A percentile compares a stretch with the other conserved stretches of the same genome.
These are phyloP conservation scores for Phytopythium sindhum DNA, from an alignment of 352 stramenopile species.

Conservation along the genomic window DNA sequence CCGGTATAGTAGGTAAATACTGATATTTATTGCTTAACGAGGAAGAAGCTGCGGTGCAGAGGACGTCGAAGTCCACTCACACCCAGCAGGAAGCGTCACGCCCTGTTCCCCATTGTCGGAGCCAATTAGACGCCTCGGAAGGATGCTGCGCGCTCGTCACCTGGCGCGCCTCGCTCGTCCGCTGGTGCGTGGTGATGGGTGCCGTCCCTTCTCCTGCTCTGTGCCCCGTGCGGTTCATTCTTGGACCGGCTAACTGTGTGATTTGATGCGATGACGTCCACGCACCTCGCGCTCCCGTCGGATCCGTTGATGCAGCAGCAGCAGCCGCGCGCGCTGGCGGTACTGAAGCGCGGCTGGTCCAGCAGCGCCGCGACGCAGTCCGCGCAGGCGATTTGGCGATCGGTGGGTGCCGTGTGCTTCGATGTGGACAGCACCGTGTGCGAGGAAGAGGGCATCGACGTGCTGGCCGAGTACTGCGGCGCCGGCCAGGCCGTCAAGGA, in stretches of 20 bases:
- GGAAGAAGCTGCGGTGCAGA: background rate
- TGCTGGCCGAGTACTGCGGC: slow-evolving; percentile 95
- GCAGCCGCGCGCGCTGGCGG: slow-evolving; percentile 12
- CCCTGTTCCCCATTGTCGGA: background rate
- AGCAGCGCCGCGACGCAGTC: slow-evolving; percentile 13
- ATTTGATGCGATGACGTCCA: slow-evolving; percentile 4
- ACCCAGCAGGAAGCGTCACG: background rate
- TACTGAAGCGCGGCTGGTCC: slow-evolving; percentile 15
- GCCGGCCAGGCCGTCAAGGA: slow-evolving; percentile 92
- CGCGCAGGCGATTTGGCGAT: slow-evolving; percentile 59
- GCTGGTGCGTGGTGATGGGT: slow-evolving; percentile 7
- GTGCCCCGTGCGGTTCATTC: background rate
- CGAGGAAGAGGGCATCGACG: slow-evolving; percentile 97
- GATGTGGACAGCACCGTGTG: slow-evolving; percentile 99
- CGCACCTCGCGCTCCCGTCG: background rate
- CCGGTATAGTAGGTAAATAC: background rate
- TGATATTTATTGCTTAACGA: background rate
- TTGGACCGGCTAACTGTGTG: background rate
- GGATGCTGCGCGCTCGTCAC: slow-evolving; percentile 20
- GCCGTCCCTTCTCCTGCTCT: background rate
- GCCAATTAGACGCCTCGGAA: slow-evolving; percentile 7
- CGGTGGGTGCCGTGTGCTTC: slow-evolving; percentile 75
- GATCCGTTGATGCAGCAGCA: slow-evolving; percentile 11
- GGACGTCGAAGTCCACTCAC: background rate
- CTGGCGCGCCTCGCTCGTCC: slow-evolving; percentile 21